Evolutionary conservation across 352 stramenopile genomes (phyloP), one percentile per base, ranked within the genome.

Genomic region (Phytophthora uliginosa): DNA sequence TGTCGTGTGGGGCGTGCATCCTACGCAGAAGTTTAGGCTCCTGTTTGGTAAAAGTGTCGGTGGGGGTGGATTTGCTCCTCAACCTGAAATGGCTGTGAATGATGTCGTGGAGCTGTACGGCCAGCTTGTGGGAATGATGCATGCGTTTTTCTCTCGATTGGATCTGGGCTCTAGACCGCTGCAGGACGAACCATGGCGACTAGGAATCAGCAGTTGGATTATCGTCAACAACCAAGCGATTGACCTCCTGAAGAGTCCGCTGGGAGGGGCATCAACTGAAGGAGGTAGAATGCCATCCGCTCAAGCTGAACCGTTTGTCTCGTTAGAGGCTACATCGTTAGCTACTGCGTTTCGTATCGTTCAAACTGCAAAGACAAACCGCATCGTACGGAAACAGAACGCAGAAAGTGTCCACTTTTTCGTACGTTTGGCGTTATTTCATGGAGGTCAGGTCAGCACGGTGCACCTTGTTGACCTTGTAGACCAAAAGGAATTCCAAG

Each of bases 121-220:
- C 1, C 86, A 94, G 59, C 58, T 92, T 8, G 81, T 83, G 12
- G 83, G 71, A 17, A 59, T 91, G 51, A 66, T 94, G 51, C 69
- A 78, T 58, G 76, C 78, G 26, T 84, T 91, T 58, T 94, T 90
- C 61, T 64, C 68, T 48, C 55, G 66, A 26, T 24, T 71, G 45
- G 67, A 73, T 63, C 1, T 64, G 62, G 69, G 40, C 47, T 62
- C 54, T 59, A 48, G 20, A 15, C 56, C 5, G 18, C 9, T 54
- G 5, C 42, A 65, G 24, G 17, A 59, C 22, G 55, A 61, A 33
- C 36, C 56, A 4, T 94, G 83, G 84, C 58, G 73, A 48, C 51
- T 94, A 2, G 86, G 84, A 7, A 79, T 92, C 34, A 94, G 86
- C 59, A 91, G 83, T 40, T 94, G 86, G 86, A 82, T 92, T 52